Conservation (phyloP, 139 green algal genomes). For the Eudorina sp. region DNA sequence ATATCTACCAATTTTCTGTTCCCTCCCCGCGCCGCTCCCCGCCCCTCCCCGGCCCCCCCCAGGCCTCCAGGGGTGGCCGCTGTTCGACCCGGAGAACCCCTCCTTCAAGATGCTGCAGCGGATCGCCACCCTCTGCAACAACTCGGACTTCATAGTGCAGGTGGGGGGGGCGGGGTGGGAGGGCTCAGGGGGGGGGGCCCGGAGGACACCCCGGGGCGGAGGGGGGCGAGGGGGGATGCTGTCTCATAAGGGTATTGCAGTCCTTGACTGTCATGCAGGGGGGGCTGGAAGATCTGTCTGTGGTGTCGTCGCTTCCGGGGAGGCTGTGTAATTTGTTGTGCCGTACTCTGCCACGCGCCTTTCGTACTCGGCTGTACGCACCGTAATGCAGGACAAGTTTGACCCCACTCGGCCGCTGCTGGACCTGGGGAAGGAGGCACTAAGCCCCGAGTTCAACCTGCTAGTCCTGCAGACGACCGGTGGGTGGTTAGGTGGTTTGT, state of each 20-base stretch:
- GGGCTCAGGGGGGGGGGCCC: background rate
- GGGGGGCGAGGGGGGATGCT: too few relatives aligned
- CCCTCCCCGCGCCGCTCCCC: background rate
- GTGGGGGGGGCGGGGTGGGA: background rate
- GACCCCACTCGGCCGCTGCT: conserved; percentile 55
- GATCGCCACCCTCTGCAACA: conserved; percentile 83
- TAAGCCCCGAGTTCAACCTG: conserved; percentile 81
- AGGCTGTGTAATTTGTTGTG: too few relatives aligned
- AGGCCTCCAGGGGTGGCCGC: conserved; percentile 56
- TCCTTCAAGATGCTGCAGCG: conserved; percentile 76
- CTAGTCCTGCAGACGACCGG: conserved; percentile 60
- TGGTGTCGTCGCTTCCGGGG: too few relatives aligned
- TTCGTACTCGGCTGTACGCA: too few relatives aligned
- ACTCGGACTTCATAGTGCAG: conserved; percentile 75
- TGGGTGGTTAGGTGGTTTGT: background rate
- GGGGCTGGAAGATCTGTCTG: too few relatives aligned
- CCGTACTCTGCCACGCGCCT: too few relatives aligned
- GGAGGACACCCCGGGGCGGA: too few relatives aligned
- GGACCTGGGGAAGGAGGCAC: conserved; percentile 60
- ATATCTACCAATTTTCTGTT: background rate
- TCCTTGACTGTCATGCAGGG: too few relatives aligned
- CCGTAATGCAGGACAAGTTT: conserved; percentile 55
- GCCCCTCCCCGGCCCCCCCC: background rate
- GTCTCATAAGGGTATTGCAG: too few relatives aligned
- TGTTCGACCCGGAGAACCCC: conserved; percentile 46